Percentiles rank a stretch among this genome's conserved stretches.
These are phyloP conservation scores for Populus simonii DNA, from an alignment of 345 rosid species.

Conservation along the genomic window DNA sequence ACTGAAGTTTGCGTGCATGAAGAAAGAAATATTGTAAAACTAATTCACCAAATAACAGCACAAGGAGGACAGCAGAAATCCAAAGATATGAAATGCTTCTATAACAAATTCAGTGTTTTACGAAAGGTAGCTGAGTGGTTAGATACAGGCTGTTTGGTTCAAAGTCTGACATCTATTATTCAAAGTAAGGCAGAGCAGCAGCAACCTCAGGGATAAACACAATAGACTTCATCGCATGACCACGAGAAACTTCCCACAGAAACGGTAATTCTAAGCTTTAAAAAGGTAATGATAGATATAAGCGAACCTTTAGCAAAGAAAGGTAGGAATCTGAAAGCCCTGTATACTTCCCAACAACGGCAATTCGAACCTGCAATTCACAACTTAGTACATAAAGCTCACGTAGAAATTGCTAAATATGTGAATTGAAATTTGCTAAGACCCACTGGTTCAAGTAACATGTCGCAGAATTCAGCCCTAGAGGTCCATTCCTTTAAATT, in stretches of 20 bases:
- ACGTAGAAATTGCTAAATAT: neutral
- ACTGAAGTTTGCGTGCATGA: neutral
- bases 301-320: conserved; percentile 63
- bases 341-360: conserved; percentile 79
- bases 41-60: neutral
- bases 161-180: neutral
- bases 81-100: neutral
- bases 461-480: conserved; percentile 61
- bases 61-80: neutral
- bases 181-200: neutral
- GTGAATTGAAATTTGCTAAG: neutral
- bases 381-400: neutral
- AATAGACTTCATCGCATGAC: neutral
- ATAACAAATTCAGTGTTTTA: neutral
- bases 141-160: neutral
- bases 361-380: conserved; percentile 60
- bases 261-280: neutral
- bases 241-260: neutral
- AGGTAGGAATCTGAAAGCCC: conserved; percentile 75
- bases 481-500: conserved; percentile 65
- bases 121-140: neutral
- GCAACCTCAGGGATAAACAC: no score
- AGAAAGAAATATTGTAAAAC: neutral
- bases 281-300: neutral
- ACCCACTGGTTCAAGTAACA: conserved; percentile 68